A percentile compares a stretch with the other conserved stretches of the same genome.
Conservation (phyloP, 1,139 yeast species). For the Torulaspora globosa region DNA sequence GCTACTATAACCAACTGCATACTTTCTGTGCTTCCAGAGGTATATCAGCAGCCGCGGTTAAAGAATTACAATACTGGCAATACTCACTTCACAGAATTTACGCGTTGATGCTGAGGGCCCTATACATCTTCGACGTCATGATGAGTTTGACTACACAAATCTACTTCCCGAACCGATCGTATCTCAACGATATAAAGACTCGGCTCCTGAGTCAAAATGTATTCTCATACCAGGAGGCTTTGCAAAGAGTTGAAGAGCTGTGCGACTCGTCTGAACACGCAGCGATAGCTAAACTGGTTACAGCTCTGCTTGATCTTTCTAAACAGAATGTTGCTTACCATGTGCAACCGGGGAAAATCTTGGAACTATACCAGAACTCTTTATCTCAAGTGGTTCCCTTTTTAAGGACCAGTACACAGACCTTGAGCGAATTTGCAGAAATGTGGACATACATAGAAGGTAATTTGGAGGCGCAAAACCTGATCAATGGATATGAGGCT, state of each 20-base stretch:
- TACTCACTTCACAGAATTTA: slow-evolving; percentile 49
- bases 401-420: slow-evolving; percentile 16
- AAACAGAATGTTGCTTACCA: slow-evolving; percentile 18
- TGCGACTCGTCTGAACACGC: slow-evolving; percentile 8
- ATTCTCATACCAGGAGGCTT: slow-evolving; percentile 24
- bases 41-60: slow-evolving; percentile 9
- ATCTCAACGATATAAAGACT: slow-evolving; percentile 21
- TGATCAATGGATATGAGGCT: slow-evolving; percentile 15
- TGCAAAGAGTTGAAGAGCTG: slow-evolving; percentile 20
- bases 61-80: slow-evolving; percentile 38
- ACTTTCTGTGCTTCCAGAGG: slow-evolving; percentile 21
- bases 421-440: slow-evolving; percentile 20
- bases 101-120: slow-evolving; percentile 33
- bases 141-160: slow-evolving; percentile 27
- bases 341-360: slow-evolving; percentile 20
- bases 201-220: slow-evolving; percentile 27
- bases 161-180: slow-evolving; percentile 26
- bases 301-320: slow-evolving; percentile 15
- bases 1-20: slow-evolving; percentile 25
- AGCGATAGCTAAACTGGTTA: slow-evolving; percentile 10
- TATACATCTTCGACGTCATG: slow-evolving; percentile 21
- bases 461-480: slow-evolving; percentile 16
- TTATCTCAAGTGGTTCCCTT: slow-evolving; percentile 17
- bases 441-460: slow-evolving; percentile 29
- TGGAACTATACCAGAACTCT: slow-evolving; percentile 18